Evolutionary conservation across 2,329 filamentous ascomycete genomes (phyloP), one percentile per base, ranked within the genome.

Genomic region (Hypoxylon sp.): DNA sequence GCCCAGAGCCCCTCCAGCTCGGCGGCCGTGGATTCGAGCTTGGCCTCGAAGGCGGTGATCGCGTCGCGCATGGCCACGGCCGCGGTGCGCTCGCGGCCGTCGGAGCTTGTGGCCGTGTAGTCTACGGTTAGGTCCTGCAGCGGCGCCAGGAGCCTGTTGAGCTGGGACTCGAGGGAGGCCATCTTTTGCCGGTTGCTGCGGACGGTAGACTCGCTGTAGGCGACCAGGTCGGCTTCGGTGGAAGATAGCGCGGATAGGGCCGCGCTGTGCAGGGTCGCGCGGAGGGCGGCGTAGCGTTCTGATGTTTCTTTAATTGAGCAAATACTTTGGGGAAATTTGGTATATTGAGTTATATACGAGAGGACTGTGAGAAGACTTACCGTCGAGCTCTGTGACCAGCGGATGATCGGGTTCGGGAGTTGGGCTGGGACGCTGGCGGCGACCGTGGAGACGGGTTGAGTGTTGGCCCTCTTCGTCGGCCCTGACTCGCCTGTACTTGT

Each of bases 261-360:
- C 12, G 67, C 65, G 48, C 71, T 73, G 57, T 75, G 74, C 6
- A 75, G 44, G 11, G 70, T 69, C 18, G 69, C 67, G 24, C 73
- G 73, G 12, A 75, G 67, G 22, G 69, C 45, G 32, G 68, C 61
- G 61, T 72, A 74, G 51, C 67, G 68, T 48, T 60, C 74, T 76
- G 26, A 7, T 30, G 2, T 40, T 40, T 40, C 18, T 20, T 20
- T 9, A 40, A 3, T 40, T 40, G 16, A 18, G 36, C 11, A 18
- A 2, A 20, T 40, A 20, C 16, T 20, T 20, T 3, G 36, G n/a
- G 18, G 5, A 18, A 18, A 18, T 18, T 40, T 18, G 36, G 32
- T n/a, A 58, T 26, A 9, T 18, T n/a, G 22, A 3, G 32, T 63
- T 53, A 49, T n/a, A n/a, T n/a, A n/a, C n/a, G n/a, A n/a, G n/a